These are phyloP conservation scores for Penicillium robsamsonii DNA, from an alignment of 495 filamentous ascomycete species.

Conservation along the genomic window DNA sequence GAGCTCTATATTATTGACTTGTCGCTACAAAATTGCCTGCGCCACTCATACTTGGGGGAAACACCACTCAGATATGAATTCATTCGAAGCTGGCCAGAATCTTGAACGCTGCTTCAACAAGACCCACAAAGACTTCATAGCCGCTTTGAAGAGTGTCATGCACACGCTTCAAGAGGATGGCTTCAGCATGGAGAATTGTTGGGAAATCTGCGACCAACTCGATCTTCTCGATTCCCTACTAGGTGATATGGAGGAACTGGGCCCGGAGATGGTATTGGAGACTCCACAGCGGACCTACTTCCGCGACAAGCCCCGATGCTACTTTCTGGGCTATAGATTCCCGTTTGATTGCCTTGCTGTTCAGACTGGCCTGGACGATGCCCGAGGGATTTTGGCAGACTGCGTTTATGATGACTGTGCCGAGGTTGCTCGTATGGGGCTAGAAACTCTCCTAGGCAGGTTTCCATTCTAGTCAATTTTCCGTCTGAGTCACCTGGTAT, in stretches of 20 bases:
- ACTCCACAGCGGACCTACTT: background rate
- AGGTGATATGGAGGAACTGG: background rate
- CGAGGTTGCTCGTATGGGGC: background rate
- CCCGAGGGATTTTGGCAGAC: background rate
- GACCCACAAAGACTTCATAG: background rate
- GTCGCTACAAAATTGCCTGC: background rate
- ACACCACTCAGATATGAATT: background rate
- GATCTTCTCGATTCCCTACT: background rate
- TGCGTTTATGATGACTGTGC: background rate
- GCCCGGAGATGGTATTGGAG: background rate
- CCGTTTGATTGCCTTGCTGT: background rate
- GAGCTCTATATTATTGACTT: background rate
- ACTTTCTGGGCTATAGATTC: background rate
- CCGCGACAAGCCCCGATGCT: background rate
- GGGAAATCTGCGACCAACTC: background rate
- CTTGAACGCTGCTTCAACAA: background rate
- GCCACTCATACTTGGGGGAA: background rate
- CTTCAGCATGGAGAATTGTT: background rate
- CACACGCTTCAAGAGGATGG: background rate
- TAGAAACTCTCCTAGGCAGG: background rate
- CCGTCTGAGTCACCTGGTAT: background rate
- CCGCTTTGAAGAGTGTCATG: background rate
- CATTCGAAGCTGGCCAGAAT: background rate
- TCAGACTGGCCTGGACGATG: background rate
- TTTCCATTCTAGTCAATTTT: background rate